phyloP scores from a whole-genome alignment of 139 green algal species.

The Chloropicon primus region DNA sequence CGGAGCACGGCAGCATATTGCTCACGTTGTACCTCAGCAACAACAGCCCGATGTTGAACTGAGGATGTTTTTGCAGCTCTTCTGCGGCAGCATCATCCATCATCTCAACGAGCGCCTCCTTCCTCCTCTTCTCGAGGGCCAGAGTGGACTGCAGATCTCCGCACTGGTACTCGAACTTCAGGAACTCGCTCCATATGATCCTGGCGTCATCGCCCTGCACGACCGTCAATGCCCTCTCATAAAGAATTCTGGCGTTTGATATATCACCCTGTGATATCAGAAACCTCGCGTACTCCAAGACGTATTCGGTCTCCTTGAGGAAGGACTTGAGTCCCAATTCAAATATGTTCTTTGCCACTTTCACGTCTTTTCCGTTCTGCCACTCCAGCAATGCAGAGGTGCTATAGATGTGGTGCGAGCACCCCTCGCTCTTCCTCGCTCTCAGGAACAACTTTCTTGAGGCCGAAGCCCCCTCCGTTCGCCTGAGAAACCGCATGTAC shows the following conservation, averaged over 20 bases:
- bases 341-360: slow-evolving; percentile 76
- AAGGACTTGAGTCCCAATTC: slow-evolving; percentile 68
- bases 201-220: neutral
- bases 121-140: neutral
- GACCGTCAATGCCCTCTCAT: neutral
- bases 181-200: neutral
- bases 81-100: neutral
- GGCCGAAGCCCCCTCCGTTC: slow-evolving; percentile 1
- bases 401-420: slow-evolving; percentile 71
- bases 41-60: neutral
- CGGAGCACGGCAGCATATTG: neutral
- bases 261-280: neutral
- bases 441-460: slow-evolving; percentile 59
- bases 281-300: neutral
- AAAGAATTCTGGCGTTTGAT: neutral
- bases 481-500: slow-evolving; percentile 11
- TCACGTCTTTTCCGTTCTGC: slow-evolving; percentile 36
- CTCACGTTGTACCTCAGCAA: neutral
- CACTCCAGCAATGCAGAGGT: slow-evolving; percentile 72
- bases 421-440: slow-evolving; percentile 38
- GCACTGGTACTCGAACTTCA: neutral
- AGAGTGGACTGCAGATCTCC: neutral
- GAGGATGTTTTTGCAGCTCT: neutral
- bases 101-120: neutral
- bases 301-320: neutral